Evolutionary conservation across 371 early-diverging fungal species (phyloP), one percentile per base, ranked within the genome.

Genomic region (Synchytrium microbalum): DNA sequence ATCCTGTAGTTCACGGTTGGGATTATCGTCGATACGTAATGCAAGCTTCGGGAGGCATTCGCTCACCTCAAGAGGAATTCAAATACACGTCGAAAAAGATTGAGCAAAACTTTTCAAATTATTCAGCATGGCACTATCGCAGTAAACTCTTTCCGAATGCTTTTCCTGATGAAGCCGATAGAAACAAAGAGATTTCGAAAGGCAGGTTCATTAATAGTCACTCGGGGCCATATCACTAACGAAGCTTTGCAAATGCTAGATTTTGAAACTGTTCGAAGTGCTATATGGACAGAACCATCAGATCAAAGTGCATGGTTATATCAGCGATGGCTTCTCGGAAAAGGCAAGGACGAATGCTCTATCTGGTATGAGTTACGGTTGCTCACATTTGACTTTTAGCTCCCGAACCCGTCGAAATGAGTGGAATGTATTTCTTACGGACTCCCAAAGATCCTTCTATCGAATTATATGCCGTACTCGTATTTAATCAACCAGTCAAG

Each of bases 231-330:
- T 1, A 5, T 46, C 38, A 25, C 29, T 57, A 8, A 14, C 0
- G 24, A 13, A 25, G 2, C 26, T 1, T 24, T 54, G 27, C 3
- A 30, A 2, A 26, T 5, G 61, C 46, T 69, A 78, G 96, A 96
- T 58, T 76, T 91, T 61, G 90, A 91, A 19, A 62, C 92, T 58
- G 88, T 94, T 24, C 80, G 90, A 61, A 86, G 84, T 60, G 98
- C 96, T 19, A 79, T 93, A 33, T 97, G 86, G 68, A 95, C 95
- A 2, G 96, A 97, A 63, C 98, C 96, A 2, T 88, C 88, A n/a
- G 96, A 97, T 75, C 96, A 95, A 69, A 88, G 88, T 61, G 95
- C 94, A 16, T 97, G 96, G 96, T 73, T 97, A 3, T 95, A 97
- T 75, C 87, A 91, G 60, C 83, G 90, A 63, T 95, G 93, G 92